Evolutionary conservation across 1,284 basidiomycete genomes (phyloP).

Genomic region (Ceratobasidium sp.): DNA sequence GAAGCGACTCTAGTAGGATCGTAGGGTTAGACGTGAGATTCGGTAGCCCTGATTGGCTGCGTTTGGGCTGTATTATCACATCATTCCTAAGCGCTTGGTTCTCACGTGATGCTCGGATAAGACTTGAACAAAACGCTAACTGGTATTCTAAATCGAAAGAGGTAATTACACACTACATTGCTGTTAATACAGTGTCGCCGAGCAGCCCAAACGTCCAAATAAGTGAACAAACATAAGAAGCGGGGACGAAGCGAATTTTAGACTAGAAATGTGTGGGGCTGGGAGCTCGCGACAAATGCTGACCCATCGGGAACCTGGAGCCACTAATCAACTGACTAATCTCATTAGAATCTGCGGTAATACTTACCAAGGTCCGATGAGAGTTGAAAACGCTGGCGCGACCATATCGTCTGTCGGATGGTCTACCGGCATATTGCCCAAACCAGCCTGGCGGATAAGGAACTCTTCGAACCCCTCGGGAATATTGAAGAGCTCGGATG

Average conservation of each 20-base stretch:
- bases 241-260: background rate
- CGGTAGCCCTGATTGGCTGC: slow-evolving; percentile 34
- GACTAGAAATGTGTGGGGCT: slow-evolving; percentile 44
- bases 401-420: slow-evolving; percentile 33
- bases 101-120: background rate
- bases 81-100: background rate
- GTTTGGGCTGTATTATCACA: slow-evolving; percentile 16
- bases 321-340: background rate
- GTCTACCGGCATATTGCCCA: slow-evolving; percentile 37
- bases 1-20: slow-evolving; percentile 15
- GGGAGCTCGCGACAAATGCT: slow-evolving; percentile 48
- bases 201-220: slow-evolving; percentile 16
- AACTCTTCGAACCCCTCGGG: slow-evolving; percentile 50
- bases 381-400: slow-evolving; percentile 47
- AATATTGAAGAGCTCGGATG: slow-evolving; percentile 49
- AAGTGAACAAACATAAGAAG: slow-evolving; percentile 24
- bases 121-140: background rate
- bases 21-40: slow-evolving; percentile 41
- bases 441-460: slow-evolving; percentile 40
- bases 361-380: slow-evolving; percentile 49
- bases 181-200: slow-evolving; percentile 36
- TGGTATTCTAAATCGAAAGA: slow-evolving; percentile 12
- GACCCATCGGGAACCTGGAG: slow-evolving; percentile 49
- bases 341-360: background rate
- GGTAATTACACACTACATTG: slow-evolving; percentile 21